phyloP scores from a whole-genome alignment of 2,329 filamentous ascomycete genomes.

The Pseudocercospora musae region DNA sequence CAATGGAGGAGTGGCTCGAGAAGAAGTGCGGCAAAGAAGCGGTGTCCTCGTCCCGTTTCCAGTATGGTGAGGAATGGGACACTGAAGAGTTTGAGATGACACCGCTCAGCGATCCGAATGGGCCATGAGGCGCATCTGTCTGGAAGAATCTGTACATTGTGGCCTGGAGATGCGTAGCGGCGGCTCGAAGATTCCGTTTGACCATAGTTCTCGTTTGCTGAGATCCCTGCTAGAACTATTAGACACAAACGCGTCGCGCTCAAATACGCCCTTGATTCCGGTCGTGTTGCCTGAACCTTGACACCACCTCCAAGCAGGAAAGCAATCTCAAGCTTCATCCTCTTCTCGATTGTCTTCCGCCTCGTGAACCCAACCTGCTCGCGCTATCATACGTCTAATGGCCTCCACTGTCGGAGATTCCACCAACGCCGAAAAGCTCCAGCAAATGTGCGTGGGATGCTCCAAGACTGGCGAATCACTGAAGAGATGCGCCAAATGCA shows the following conservation, averaged over 20 bases:
- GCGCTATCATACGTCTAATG: neutral
- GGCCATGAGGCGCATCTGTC: neutral
- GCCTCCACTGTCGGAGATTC: neutral
- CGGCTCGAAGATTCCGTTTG: neutral
- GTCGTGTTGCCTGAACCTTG: neutral
- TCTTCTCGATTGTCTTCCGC: neutral
- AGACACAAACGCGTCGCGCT: neutral
- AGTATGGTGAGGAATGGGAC: slow-evolving; percentile 54
- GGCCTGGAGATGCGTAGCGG: neutral
- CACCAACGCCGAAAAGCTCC: neutral
- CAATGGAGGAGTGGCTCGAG: slow-evolving; percentile 47
- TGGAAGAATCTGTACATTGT: neutral
- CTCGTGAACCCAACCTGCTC: neutral
- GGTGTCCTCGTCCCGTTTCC: slow-evolving; percentile 42
- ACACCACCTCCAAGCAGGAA: neutral
- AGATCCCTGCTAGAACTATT: neutral
- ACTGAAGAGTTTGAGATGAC: slow-evolving; percentile 43
- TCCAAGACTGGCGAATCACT: slow-evolving; percentile 19
- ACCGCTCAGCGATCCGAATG: neutral
- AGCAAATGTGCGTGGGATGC: slow-evolving; percentile 15
- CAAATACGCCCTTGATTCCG: neutral
- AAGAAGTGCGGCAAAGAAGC: slow-evolving; percentile 42
- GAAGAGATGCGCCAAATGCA: slow-evolving; percentile 33
- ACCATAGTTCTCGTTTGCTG: neutral
- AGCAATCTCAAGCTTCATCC: neutral